Evolutionary conservation across 768 basidiomycete species (phyloP).

Genomic region (Coprinopsis sp.): DNA sequence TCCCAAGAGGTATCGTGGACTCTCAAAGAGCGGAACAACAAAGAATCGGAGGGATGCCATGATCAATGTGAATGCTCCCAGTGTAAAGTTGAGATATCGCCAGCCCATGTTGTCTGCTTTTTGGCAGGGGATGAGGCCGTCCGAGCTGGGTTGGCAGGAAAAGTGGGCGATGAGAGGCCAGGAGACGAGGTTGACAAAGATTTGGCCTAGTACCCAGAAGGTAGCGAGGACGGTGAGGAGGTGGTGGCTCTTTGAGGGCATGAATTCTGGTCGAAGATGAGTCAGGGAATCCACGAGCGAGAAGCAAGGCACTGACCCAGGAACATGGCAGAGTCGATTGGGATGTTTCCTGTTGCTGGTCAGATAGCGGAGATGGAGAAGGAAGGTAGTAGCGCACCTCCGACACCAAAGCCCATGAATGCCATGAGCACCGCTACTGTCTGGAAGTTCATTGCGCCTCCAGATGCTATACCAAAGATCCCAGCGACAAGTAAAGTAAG

Average conservation of each 20-base stretch:
- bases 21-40: conserved; percentile 63
- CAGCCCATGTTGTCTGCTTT: conserved; percentile 61
- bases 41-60: conserved; percentile 62
- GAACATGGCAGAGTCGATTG: not conserved
- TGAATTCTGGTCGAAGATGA: no score
- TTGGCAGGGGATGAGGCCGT: conserved; percentile 29
- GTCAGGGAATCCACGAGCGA: not conserved
- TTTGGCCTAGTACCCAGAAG: not conserved
- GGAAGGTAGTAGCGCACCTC: conserved; percentile 33
- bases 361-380: not conserved
- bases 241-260: not conserved
- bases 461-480: conserved; percentile 60
- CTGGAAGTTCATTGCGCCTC: conserved; percentile 50
- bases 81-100: conserved; percentile 69
- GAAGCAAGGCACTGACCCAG: not conserved
- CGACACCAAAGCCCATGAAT: conserved; percentile 63
- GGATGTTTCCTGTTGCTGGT: not conserved
- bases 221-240: not conserved
- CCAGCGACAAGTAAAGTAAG: conserved; percentile 65
- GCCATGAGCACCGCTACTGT: conserved; percentile 50
- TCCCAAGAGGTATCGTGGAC: conserved; percentile 69
- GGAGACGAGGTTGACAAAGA: conserved; percentile 25
- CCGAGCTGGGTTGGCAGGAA: conserved; percentile 43
- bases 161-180: conserved; percentile 69
- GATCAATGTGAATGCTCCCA: conserved; percentile 66